A percentile compares a stretch with the other conserved stretches of the same genome.
Conservation (phyloP, 1,284 basidiomycete species). For the Sporisorium sorghi region DNA sequence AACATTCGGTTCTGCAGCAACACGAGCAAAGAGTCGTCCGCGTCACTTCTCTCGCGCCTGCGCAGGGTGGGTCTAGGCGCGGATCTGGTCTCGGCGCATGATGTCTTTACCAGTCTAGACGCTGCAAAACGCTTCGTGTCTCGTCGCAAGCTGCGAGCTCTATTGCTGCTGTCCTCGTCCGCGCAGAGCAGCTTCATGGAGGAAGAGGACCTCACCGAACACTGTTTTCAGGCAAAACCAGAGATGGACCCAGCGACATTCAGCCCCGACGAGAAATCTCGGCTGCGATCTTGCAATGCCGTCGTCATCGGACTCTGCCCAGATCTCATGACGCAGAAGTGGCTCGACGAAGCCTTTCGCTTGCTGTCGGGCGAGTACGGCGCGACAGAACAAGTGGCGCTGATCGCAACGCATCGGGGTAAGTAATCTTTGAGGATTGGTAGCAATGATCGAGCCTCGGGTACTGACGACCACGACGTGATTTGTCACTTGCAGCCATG, state of each 20-base stretch:
- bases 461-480: constrained; percentile 1
- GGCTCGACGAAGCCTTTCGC: constrained; percentile 44
- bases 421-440: constrained; percentile 7
- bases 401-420: constrained; percentile 51
- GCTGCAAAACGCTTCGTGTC: constrained; percentile 26
- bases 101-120: constrained; percentile 45
- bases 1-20: constrained; percentile 48
- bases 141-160: constrained; percentile 19
- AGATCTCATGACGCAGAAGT: constrained; percentile 43
- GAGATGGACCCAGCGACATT: constrained; percentile 19
- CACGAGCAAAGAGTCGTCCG: constrained; percentile 44
- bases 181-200: constrained; percentile 26
- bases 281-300: constrained; percentile 27
- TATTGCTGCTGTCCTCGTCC: constrained; percentile 31
- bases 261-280: constrained; percentile 7
- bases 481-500: constrained; percentile 14
- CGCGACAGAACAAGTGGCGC: constrained; percentile 9
- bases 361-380: constrained; percentile 38
- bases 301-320: constrained; percentile 47
- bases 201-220: background rate
- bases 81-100: constrained; percentile 20
- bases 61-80: constrained; percentile 18
- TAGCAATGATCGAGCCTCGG: background rate
- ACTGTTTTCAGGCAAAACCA: constrained; percentile 26
- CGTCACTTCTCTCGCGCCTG: constrained; percentile 27